These are phyloP conservation scores for Diplotaxis tenuifolia DNA, from an alignment of 345 rosid genomes.

Conservation along the genomic window DNA sequence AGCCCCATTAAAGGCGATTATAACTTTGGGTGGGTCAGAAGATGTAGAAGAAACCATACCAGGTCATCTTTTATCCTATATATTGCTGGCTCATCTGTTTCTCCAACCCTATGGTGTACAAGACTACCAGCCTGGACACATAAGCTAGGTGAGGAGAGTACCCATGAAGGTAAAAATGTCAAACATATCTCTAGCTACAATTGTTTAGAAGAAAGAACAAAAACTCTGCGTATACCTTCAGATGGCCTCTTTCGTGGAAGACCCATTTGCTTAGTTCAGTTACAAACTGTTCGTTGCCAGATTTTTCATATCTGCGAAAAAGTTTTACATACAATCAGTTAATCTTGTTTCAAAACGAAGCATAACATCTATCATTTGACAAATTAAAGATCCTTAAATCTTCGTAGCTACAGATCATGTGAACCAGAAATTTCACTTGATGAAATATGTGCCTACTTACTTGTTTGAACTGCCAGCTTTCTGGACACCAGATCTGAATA, in stretches of 20 bases:
- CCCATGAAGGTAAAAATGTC: not conserved
- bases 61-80: constrained; percentile 68
- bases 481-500: constrained; percentile 55
- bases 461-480: constrained; percentile 51
- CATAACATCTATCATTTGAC: not conserved
- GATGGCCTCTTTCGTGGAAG: constrained; percentile 72
- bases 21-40: not conserved
- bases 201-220: not conserved
- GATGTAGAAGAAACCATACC: constrained; percentile 39
- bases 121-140: constrained; percentile 49
- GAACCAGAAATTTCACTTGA: not conserved
- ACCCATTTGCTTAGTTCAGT: constrained; percentile 76
- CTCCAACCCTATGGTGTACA: constrained; percentile 56
- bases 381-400: not conserved
- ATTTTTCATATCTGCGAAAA: constrained; percentile 54
- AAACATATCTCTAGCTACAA: not conserved
- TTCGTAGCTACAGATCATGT: not conserved
- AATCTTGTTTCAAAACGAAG: constrained; percentile 10
- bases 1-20: not conserved
- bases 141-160: not conserved
- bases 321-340: constrained; percentile 21
- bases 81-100: constrained; percentile 56
- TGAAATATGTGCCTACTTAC: constrained; percentile 38
- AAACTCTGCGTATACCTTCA: constrained; percentile 44
- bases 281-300: constrained; percentile 66